Conservation (phyloP, 768 basidiomycete species). For the Lenzites betulinus region DNA sequence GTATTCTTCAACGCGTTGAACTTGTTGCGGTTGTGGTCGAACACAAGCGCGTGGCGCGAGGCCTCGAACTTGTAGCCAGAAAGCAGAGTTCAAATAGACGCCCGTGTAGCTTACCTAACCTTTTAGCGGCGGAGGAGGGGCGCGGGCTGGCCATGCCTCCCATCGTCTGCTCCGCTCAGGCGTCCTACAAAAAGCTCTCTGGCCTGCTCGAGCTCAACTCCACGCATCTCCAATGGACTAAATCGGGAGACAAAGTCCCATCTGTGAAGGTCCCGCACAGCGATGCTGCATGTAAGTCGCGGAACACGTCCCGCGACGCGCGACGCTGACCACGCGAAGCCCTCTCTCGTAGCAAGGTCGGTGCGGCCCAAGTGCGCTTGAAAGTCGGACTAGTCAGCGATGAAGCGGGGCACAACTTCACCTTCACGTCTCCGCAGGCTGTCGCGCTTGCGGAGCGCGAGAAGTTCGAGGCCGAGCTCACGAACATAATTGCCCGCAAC, state of each 20-base stretch:
- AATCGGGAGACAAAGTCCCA: conserved; percentile 65
- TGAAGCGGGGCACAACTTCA: conserved; percentile 80
- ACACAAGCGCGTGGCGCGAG: background rate
- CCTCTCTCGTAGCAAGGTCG: conserved; percentile 85
- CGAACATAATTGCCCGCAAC: conserved; percentile 75
- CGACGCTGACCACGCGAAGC: conserved; percentile 43
- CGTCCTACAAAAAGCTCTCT: conserved; percentile 80
- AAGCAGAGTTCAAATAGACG: too few species aligned
- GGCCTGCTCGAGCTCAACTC: conserved; percentile 78
- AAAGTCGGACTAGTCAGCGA: conserved; percentile 72
- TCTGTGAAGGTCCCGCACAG: conserved; percentile 62
- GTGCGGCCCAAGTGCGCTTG: conserved; percentile 74
- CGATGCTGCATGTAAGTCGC: conserved; percentile 61
- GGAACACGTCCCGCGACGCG: conserved; percentile 4
- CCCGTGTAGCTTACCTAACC: conserved; percentile 32
- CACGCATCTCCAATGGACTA: conserved; percentile 77
- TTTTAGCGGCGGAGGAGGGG: conserved; percentile 12
- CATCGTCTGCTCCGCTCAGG: conserved; percentile 69
- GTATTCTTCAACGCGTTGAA: background rate
- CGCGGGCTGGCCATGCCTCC: conserved; percentile 49
- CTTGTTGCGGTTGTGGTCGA: background rate
- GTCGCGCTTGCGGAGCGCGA: conserved; percentile 74
- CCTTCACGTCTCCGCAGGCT: conserved; percentile 68
- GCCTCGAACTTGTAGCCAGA: background rate
- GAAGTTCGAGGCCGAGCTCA: conserved; percentile 79